Evolutionary conservation across 2,329 filamentous ascomycete species (phyloP), one percentile per base, ranked within the genome.

Genomic region (Nemania serpens): DNA sequence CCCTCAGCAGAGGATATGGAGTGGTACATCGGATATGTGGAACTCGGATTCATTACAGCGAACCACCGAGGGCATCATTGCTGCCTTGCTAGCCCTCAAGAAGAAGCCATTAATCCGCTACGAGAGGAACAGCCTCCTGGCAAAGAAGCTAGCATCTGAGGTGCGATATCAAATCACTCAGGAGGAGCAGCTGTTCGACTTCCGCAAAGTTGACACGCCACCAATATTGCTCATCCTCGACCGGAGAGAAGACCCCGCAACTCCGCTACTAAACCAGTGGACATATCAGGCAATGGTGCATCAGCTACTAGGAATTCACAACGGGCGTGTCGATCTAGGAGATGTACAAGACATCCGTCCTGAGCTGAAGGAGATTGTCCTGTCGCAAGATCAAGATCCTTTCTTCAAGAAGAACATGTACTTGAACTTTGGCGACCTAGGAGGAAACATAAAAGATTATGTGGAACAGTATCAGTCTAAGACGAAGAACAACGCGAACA

Each of bases 261-360:
- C 95, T 3, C 95, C 95, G 0, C 80, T 99, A 11, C 83, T 99
- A 50, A 97, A 93, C 2, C 95, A 99, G 74, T 99, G 95, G 95
- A 99, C 95, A 25, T 99, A 99, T 72, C 95, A 99, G 77, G 95
- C 95, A n/a, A 99, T 99, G 93, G 95, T 99, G 0, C 95, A 99
- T 74, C 95, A 99, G 72, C 79, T 98, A 1, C 82, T 99, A 12
- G 95, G 95, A 5, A 97, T 99, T 67, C 86, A 91, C 60, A 98
- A 98, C 74, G 95, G 95, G n/a, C 86, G 94, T 52, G 95, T 99
- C 0, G 90, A 97, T 72, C 81, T 99, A 36, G 90, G 89, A 64
- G 85, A 91, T 57, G 88, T 97, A 0, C 91, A 91, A 12, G 93
- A 96, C 56, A 86, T 96, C 58, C 84, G 91, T 15, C 90, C 91